These are phyloP conservation scores for Globisporangium parvum DNA, from an alignment of 352 stramenopile species.

Conservation along the genomic window DNA sequence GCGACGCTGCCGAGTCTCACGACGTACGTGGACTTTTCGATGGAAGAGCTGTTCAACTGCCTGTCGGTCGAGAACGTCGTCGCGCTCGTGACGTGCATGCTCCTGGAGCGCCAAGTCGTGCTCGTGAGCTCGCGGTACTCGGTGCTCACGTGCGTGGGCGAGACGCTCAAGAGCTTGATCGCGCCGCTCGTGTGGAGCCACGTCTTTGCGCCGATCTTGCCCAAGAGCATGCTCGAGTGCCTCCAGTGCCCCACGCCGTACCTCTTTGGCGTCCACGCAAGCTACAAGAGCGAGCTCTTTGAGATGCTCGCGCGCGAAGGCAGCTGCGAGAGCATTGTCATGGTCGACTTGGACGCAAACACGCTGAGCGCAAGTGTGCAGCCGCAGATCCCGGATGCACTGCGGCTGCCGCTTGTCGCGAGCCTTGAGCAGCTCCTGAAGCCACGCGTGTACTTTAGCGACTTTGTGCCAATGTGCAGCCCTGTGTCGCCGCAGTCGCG, in stretches of 20 bases:
- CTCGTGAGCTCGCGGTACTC: constrained; percentile 76
- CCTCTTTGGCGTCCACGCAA: constrained; percentile 80
- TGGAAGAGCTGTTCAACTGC: constrained; percentile 79
- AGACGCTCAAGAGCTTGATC: constrained; percentile 77
- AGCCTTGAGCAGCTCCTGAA: constrained; percentile 61
- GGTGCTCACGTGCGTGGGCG: constrained; percentile 69
- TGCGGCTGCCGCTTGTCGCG: constrained; percentile 35
- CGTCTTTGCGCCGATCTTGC: constrained; percentile 78
- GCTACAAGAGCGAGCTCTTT: constrained; percentile 53
- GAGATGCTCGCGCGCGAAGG: constrained; percentile 73
- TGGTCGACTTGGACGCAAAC: constrained; percentile 68
- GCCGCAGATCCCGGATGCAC: constrained; percentile 36
- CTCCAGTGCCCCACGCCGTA: constrained; percentile 83
- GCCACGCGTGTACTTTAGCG: constrained; percentile 70
- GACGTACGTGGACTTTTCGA: constrained; percentile 70
- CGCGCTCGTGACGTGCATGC: constrained; percentile 58
- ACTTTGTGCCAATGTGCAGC: constrained; percentile 64
- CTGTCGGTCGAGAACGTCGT: constrained; percentile 70
- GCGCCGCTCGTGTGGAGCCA: constrained; percentile 80
- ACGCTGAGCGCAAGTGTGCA: constrained; percentile 38
- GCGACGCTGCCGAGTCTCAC: constrained; percentile 42
- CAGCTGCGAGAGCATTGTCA: constrained; percentile 63
- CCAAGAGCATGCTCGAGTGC: constrained; percentile 74
- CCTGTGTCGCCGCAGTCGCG: constrained; percentile 19
- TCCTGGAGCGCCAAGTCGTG: constrained; percentile 75